Evolutionary conservation across 208 protist genomes (phyloP).

Genomic region (Acanthamoeba castellanii): DNA sequence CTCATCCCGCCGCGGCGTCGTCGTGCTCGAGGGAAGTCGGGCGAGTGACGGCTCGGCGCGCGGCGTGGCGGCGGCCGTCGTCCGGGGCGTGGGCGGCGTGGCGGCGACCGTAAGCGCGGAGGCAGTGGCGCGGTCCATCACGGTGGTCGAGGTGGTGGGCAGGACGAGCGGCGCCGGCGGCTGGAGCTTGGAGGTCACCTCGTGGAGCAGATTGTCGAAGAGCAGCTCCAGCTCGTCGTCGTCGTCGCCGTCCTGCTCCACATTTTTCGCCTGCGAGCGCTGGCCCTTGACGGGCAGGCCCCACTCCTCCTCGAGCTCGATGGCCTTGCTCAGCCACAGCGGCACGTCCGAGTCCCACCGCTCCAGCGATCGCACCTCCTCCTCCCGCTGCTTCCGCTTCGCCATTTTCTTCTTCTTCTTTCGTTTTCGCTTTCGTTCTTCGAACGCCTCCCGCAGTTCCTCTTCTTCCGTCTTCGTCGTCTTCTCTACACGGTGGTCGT

Average conservation of each 20-base stretch:
- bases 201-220: conserved; percentile 5
- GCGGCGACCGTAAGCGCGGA: background rate
- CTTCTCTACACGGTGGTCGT: no score
- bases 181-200: conserved; percentile 6
- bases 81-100: background rate
- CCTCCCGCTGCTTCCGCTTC: background rate
- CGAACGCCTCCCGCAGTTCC: background rate
- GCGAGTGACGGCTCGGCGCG: no score
- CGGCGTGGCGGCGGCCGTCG: background rate
- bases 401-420: background rate
- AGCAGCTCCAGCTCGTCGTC: conserved; percentile 18
- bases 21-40: no score
- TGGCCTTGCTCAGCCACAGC: conserved; percentile 27
- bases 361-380: background rate
- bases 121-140: no score
- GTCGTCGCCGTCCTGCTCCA: background rate
- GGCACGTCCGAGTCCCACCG: conserved; percentile 2
- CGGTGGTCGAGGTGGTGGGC: background rate
- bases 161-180: background rate
- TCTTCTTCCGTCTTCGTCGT: background rate
- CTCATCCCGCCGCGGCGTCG: no score
- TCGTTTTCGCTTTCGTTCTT: background rate
- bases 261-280: no score
- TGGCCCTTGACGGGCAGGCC: background rate
- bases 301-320: conserved; percentile 39